These are phyloP conservation scores for Rhizophagus prolifer DNA, from an alignment of 192 early-diverging fungal species.

Conservation along the genomic window DNA sequence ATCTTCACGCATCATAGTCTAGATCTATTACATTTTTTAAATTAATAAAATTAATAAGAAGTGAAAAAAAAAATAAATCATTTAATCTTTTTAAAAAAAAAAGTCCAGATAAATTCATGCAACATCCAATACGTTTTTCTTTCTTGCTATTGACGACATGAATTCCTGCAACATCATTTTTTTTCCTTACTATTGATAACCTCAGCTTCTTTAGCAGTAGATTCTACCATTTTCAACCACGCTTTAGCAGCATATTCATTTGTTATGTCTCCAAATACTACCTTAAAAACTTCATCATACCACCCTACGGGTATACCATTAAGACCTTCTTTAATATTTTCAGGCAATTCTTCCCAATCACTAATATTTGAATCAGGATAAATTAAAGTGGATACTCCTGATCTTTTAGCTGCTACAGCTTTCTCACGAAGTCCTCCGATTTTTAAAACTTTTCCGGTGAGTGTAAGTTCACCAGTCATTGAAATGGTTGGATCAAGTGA, in stretches of 20 bases:
- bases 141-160: too few species aligned
- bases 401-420: slow-evolving; percentile 94
- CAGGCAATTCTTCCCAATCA: slow-evolving; percentile 97
- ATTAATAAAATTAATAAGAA: too few species aligned
- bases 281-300: slow-evolving; percentile 74
- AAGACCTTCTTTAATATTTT: slow-evolving; percentile 87
- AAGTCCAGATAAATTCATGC: too few species aligned
- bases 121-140: too few species aligned
- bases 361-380: slow-evolving; percentile 86
- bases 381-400: slow-evolving; percentile 83
- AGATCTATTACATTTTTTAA: too few species aligned
- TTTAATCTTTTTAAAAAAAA: too few species aligned
- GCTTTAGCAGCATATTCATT: slow-evolving; percentile 27
- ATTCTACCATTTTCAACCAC: too few species aligned
- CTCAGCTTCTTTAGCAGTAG: too few species aligned
- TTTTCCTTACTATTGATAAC: too few species aligned
- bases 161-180: too few species aligned
- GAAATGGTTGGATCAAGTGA: slow-evolving; percentile 79
- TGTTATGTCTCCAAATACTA: slow-evolving; percentile 45
- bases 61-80: too few species aligned
- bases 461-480: slow-evolving; percentile 98
- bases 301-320: slow-evolving; percentile 77
- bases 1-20: too few species aligned
- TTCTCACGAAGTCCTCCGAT: slow-evolving; percentile 98
- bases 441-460: slow-evolving; percentile 96